Evolutionary conservation across 345 rosid species (phyloP).

Genomic region (Brassica incana): DNA sequence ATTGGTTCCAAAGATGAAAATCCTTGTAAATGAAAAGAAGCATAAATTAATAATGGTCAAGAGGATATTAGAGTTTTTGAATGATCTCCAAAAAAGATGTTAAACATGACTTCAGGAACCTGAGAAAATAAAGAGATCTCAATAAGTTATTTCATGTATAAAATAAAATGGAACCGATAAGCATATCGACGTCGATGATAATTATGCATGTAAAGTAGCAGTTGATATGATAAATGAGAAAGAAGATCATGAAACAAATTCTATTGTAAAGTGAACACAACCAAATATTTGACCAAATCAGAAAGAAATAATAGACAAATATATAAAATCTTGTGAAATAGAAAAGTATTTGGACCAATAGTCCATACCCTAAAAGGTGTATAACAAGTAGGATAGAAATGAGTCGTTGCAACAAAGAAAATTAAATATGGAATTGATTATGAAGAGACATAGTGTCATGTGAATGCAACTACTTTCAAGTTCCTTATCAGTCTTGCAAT

Average conservation of each 20-base stretch:
- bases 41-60: no score
- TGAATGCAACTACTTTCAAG: background rate
- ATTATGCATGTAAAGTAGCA: background rate
- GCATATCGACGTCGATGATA: no score
- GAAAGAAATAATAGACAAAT: background rate
- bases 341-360: background rate
- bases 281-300: background rate
- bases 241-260: background rate
- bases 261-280: background rate
- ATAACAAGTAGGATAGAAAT: background rate
- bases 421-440: background rate
- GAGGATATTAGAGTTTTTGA: no score
- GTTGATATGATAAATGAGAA: background rate
- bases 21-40: no score
- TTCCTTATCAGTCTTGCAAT: background rate
- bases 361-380: background rate
- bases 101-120: no score
- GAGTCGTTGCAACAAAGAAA: background rate
- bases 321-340: background rate
- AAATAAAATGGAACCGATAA: no score
- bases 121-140: no score
- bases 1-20: no score
- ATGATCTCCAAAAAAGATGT: no score
- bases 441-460: background rate
- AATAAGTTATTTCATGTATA: no score